Conservation (phyloP, 345 rosid genomes). For the Eucalyptus pumila region DNA sequence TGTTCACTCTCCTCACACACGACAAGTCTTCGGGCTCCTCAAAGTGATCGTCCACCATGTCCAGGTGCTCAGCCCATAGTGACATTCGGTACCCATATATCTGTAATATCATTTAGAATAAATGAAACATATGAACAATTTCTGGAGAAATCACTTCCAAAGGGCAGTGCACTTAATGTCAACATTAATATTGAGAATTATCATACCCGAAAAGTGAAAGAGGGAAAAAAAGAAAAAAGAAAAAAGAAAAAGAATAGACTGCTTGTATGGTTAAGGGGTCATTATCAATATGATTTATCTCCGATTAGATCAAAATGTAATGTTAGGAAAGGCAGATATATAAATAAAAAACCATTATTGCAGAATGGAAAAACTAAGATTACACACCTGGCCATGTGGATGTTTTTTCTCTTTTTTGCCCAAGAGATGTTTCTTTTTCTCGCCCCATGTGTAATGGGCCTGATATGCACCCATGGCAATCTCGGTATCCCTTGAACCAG, state of each 20-base stretch:
- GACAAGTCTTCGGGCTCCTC: conserved; percentile 39
- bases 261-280: not conserved
- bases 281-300: no score
- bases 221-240: not conserved
- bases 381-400: conserved; percentile 45
- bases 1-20: conserved; percentile 54
- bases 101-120: conserved; percentile 8
- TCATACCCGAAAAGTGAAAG: not conserved
- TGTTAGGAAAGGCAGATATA: not conserved
- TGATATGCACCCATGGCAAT: conserved; percentile 86
- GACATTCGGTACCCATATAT: conserved; percentile 80
- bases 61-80: conserved; percentile 88
- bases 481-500: conserved; percentile 81
- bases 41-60: conserved; percentile 23
- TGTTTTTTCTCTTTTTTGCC: not conserved
- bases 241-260: not conserved
- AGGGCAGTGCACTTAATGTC: not conserved
- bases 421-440: conserved; percentile 34
- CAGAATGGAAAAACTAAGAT: not conserved
- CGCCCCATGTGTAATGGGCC: conserved; percentile 48
- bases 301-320: not conserved
- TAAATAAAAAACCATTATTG: not conserved
- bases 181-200: not conserved
- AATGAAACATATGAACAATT: not conserved
- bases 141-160: not conserved